These are phyloP conservation scores for Tirmania nivea DNA, from an alignment of 495 filamentous ascomycete genomes.

Conservation along the genomic window DNA sequence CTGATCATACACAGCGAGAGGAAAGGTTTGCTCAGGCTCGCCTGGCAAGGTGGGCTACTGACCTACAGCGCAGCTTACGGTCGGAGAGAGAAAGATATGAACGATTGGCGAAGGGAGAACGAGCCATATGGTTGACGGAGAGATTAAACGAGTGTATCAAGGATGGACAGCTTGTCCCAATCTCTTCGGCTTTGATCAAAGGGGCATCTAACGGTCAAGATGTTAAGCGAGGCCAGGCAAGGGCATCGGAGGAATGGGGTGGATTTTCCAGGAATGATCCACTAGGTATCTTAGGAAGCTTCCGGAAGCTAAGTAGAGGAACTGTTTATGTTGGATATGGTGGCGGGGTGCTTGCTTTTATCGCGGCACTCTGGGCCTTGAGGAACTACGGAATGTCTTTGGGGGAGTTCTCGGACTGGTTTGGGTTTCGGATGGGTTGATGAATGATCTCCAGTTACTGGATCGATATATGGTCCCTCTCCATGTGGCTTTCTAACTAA, in stretches of 20 bases:
- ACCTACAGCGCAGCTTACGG: constrained; percentile 62
- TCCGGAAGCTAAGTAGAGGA: neutral
- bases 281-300: neutral
- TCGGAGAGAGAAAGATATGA: constrained; percentile 65
- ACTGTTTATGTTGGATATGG: neutral
- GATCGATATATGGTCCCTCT: too few relatives aligned
- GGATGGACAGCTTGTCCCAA: constrained; percentile 43
- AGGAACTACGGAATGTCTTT: neutral
- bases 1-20: constrained; percentile 49
- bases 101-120: constrained; percentile 43
- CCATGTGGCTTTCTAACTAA: too few relatives aligned
- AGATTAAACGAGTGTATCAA: constrained; percentile 49
- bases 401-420: neutral
- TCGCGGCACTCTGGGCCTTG: neutral
- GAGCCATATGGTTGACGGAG: constrained; percentile 60
- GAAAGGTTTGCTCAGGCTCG: constrained; percentile 57
- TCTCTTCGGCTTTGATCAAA: constrained; percentile 3
- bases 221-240: neutral
- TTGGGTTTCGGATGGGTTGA: neutral
- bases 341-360: neutral
- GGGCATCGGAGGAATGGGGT: neutral
- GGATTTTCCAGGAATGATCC: neutral
- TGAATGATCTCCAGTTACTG: too few relatives aligned
- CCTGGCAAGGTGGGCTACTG: constrained; percentile 72
- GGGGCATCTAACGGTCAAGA: neutral